Evolutionary conservation across 140 eudicot genomes (phyloP).

Genomic region (Senecio squalidus): DNA sequence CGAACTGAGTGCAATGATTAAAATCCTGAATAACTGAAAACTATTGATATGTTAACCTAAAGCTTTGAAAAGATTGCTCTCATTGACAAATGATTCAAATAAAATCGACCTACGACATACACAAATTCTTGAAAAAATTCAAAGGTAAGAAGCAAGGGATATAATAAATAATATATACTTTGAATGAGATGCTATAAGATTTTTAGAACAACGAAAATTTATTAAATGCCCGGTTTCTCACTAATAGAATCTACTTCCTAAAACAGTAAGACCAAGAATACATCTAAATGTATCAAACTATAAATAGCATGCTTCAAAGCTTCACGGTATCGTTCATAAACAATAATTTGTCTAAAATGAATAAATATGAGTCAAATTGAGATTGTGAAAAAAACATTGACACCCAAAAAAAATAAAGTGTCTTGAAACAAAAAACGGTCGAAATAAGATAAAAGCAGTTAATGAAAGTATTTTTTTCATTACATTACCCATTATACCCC

Average conservation of each 20-base stretch:
- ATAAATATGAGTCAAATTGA: no score
- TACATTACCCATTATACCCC: no score
- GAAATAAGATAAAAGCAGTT: no score
- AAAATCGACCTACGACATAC: background rate
- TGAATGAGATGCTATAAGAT: slow-evolving; percentile 13
- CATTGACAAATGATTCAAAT: background rate
- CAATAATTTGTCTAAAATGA: no score
- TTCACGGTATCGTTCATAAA: background rate
- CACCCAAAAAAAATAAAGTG: no score
- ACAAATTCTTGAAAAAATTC: slow-evolving; percentile 3
- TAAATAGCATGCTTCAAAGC: background rate
- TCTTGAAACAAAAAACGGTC: no score
- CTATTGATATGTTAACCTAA: background rate
- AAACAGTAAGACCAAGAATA: background rate
- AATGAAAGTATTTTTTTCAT: no score
- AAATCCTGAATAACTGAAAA: background rate
- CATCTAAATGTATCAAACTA: background rate
- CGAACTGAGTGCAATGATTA: no score
- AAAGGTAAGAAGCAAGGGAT: background rate
- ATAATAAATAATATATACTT: background rate
- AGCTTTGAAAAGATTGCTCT: background rate
- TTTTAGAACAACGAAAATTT: background rate
- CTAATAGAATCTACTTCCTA: slow-evolving; percentile 14
- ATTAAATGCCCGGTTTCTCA: background rate
- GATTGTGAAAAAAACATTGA: no score